phyloP scores from a whole-genome alignment of 306 rosid genomes.

The Senna tora region DNA sequence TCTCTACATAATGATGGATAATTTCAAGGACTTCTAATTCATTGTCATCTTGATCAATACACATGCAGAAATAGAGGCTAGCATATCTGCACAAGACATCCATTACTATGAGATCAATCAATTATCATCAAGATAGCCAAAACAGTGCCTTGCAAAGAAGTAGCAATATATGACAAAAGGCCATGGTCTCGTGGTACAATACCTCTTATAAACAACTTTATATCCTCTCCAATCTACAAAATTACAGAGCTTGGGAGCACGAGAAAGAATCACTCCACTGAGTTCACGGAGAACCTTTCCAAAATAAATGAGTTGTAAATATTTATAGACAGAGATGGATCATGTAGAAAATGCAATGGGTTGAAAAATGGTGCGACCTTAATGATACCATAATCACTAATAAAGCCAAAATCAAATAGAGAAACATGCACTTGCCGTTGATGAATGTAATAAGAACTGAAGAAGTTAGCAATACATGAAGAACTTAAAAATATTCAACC shows the following conservation, averaged over 20 bases:
- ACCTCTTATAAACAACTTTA: conserved; percentile 97
- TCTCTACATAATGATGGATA: conserved; percentile 92
- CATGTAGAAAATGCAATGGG: conserved; percentile 9
- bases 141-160: conserved; percentile 21
- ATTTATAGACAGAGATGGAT: conserved; percentile 7
- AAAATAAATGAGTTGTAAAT: conserved; percentile 29
- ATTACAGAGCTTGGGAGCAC: conserved; percentile 94
- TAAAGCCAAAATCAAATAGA: neutral
- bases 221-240: conserved; percentile 94
- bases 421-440: neutral
- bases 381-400: neutral
- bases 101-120: neutral
- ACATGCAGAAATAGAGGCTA: conserved; percentile 94
- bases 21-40: conserved; percentile 85
- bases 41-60: conserved; percentile 85
- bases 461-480: neutral
- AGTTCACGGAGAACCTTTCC: conserved; percentile 75
- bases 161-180: conserved; percentile 2
- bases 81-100: conserved; percentile 73
- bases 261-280: conserved; percentile 76
- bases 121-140: neutral
- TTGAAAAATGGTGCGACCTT: conserved; percentile 10
- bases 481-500: neutral
- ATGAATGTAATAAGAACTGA: neutral
- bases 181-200: conserved; percentile 1